These are phyloP conservation scores for Penicillium roqueforti DNA, from an alignment of 495 filamentous ascomycete genomes.

Conservation along the genomic window DNA sequence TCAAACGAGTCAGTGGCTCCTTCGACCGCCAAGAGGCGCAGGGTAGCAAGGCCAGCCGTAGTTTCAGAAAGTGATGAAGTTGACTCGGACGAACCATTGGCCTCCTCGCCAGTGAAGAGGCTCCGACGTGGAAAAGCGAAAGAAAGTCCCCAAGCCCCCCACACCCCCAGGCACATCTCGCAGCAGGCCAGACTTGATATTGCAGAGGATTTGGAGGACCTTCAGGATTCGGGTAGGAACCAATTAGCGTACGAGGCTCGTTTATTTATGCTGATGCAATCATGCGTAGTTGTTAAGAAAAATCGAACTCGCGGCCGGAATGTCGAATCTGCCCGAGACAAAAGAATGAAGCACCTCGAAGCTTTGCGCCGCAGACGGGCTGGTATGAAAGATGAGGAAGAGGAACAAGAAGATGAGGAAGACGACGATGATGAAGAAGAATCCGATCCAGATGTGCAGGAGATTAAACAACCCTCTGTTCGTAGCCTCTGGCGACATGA, in stretches of 20 bases:
- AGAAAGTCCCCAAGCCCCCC: constrained; percentile 25
- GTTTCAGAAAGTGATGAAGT: background rate
- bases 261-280: background rate
- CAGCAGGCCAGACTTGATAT: constrained; percentile 37
- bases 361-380: constrained; percentile 54
- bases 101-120: constrained; percentile 27
- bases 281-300: constrained; percentile 31
- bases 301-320: constrained; percentile 40
- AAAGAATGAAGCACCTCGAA: constrained; percentile 47
- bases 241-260: background rate
- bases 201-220: constrained; percentile 43
- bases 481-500: background rate
- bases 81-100: constrained; percentile 19
- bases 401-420: constrained; percentile 23
- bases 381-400: constrained; percentile 45
- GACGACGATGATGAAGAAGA: background rate
- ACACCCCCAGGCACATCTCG: constrained; percentile 18
- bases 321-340: constrained; percentile 40
- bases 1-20: constrained; percentile 1
- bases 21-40: constrained; percentile 1
- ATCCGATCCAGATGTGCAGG: constrained; percentile 9
- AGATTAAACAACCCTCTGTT: background rate
- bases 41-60: background rate
- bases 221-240: constrained; percentile 41
- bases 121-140: constrained; percentile 9